Evolutionary conservation across 1,139 yeast genomes (phyloP).

Genomic region (Suhomyces anneliseae): DNA sequence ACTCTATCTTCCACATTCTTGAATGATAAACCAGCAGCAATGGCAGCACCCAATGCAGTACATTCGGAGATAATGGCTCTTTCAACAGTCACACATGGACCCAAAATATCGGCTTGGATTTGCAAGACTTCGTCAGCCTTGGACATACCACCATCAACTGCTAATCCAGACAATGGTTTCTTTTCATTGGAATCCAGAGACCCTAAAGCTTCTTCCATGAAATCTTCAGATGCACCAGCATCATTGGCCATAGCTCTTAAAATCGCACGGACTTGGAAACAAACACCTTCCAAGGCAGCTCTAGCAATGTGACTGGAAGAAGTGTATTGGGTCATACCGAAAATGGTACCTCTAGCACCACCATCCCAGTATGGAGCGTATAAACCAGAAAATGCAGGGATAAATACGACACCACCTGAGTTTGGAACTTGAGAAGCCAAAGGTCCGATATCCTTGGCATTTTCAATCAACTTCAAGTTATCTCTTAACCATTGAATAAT

Average conservation of each 20-base stretch:
- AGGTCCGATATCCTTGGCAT: slow-evolving; percentile 88
- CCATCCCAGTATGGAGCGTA: slow-evolving; percentile 98
- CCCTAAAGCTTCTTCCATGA: slow-evolving; percentile 43
- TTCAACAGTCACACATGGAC: slow-evolving; percentile 79
- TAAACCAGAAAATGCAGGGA: slow-evolving; percentile 91
- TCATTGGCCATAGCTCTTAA: slow-evolving; percentile 88
- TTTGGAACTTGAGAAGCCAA: slow-evolving; percentile 78
- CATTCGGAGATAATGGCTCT: slow-evolving; percentile 86
- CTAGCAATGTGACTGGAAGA: slow-evolving; percentile 86
- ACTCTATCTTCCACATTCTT: slow-evolving; percentile 58
- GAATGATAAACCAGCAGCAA: slow-evolving; percentile 85
- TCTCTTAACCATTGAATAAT: slow-evolving; percentile 94
- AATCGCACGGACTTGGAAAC: slow-evolving; percentile 91
- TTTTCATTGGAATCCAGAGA: slow-evolving; percentile 38
- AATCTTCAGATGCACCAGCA: slow-evolving; percentile 58
- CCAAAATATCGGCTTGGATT: slow-evolving; percentile 88
- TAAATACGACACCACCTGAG: slow-evolving; percentile 91
- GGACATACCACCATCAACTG: slow-evolving; percentile 97
- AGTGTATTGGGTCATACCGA: slow-evolving; percentile 90
- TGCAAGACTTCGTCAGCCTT: slow-evolving; percentile 90
- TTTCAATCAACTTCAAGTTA: slow-evolving; percentile 77
- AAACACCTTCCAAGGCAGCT: slow-evolving; percentile 93
- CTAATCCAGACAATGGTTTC: slow-evolving; percentile 54
- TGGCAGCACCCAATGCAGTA: slow-evolving; percentile 95
- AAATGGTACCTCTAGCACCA: slow-evolving; percentile 87